Evolutionary conservation across 495 filamentous ascomycete genomes (phyloP).

Genomic region (Aspergillus funiculosus): DNA sequence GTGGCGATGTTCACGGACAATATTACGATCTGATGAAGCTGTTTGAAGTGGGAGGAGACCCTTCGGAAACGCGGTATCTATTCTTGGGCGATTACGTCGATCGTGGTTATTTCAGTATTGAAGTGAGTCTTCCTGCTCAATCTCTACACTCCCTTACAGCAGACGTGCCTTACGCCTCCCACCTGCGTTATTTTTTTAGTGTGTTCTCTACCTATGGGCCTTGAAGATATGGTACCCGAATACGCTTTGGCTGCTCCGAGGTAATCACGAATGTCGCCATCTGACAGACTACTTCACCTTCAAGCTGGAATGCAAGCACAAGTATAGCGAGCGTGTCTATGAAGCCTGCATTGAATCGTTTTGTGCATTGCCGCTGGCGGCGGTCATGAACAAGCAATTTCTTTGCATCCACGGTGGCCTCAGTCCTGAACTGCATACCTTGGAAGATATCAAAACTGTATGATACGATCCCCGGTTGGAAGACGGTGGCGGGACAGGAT

Average conservation of each 20-base stretch:
- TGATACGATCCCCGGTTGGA: no score
- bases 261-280: constrained; percentile 98
- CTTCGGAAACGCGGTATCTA: constrained; percentile 89
- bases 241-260: constrained; percentile 91
- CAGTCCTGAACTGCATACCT: constrained; percentile 89
- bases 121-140: constrained; percentile 54
- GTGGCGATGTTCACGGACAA: constrained; percentile 96
- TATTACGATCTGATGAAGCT: constrained; percentile 99
- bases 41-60: constrained; percentile 96
- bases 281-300: constrained; percentile 99
- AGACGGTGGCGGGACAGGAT: background rate
- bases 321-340: constrained; percentile 93
- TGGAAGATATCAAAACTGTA: constrained; percentile 77
- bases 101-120: constrained; percentile 96
- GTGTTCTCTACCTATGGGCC: constrained; percentile 94
- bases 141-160: no score
- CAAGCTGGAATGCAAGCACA: constrained; percentile 98
- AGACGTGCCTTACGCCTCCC: background rate
- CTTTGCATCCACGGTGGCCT: constrained; percentile 96
- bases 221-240: constrained; percentile 99
- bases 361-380: constrained; percentile 87
- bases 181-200: constrained; percentile 43
- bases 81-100: constrained; percentile 98
- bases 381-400: constrained; percentile 99
- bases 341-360: constrained; percentile 98